These are phyloP conservation scores for Paramecium caudatum DNA, from an alignment of 73 alveolate genomes.

Conservation along the genomic window DNA sequence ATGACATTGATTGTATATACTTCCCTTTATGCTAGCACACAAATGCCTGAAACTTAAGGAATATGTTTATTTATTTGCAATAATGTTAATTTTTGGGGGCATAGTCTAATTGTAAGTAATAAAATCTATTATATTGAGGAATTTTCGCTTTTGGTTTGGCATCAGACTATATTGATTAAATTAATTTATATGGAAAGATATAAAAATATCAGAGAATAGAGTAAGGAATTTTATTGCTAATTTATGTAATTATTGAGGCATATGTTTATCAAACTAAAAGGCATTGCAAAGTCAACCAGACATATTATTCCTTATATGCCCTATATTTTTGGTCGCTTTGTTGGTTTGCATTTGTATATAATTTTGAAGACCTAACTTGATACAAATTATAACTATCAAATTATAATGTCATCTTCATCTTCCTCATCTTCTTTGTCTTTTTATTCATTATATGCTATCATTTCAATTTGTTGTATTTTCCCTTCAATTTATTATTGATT, in stretches of 20 bases:
- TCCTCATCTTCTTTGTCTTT: neutral
- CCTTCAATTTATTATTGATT: too few relatives aligned
- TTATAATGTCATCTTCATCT: slow-evolving; percentile 37
- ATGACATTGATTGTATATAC: neutral
- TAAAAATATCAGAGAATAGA: slow-evolving; percentile 40
- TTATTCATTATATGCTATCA: too few relatives aligned
- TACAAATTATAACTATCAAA: slow-evolving; percentile 27
- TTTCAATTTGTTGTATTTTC: too few relatives aligned
- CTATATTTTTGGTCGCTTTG: slow-evolving; percentile 2
- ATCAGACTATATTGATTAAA: slow-evolving; percentile 14
- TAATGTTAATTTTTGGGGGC: neutral
- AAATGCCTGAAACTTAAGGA: neutral
- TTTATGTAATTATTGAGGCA: slow-evolving; percentile 1
- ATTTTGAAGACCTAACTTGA: slow-evolving; percentile 39
- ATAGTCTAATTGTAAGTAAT: neutral
- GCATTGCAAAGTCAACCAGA: neutral
- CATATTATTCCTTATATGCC: slow-evolving; percentile 31
- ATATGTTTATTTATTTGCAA: neutral
- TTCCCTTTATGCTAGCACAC: neutral
- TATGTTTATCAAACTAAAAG: slow-evolving; percentile 1
- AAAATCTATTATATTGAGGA: neutral
- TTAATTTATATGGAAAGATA: slow-evolving; percentile 10
- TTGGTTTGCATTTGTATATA: slow-evolving; percentile 35
- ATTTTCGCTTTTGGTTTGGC: neutral
- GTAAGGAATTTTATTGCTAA: neutral